These are phyloP conservation scores for Colletotrichum salicis DNA, from an alignment of 2,329 filamentous ascomycete genomes.

Conservation along the genomic window DNA sequence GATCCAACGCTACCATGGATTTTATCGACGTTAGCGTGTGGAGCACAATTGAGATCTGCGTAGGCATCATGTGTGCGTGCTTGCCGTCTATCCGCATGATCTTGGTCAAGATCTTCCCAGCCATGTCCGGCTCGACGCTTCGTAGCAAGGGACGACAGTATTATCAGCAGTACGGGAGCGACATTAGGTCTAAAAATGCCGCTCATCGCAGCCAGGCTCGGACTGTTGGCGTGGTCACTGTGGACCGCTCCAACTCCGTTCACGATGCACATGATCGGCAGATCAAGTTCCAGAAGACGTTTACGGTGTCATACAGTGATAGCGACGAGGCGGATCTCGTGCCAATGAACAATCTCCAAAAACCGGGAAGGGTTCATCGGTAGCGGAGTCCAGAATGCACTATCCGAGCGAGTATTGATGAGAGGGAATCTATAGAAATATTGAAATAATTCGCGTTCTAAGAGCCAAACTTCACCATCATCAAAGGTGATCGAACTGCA, in stretches of 20 bases:
- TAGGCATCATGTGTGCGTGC: slow-evolving; percentile 50
- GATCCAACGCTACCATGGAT: slow-evolving; percentile 40
- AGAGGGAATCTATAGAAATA: not conserved
- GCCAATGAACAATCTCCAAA: slow-evolving; percentile 40
- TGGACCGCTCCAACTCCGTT: slow-evolving; percentile 8
- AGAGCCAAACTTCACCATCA: not conserved
- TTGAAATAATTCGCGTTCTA: not conserved
- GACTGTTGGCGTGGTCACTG: slow-evolving; percentile 18
- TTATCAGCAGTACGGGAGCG: slow-evolving; percentile 34
- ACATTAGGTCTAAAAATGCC: slow-evolving; percentile 1
- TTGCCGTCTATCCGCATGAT: slow-evolving; percentile 46
- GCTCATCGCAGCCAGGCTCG: slow-evolving; percentile 2
- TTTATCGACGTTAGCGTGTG: slow-evolving; percentile 42
- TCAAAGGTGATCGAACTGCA: too few relatives aligned
- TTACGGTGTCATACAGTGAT: slow-evolving; percentile 46
- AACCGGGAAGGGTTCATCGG: not conserved
- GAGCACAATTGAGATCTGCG: slow-evolving; percentile 49
- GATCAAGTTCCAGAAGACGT: slow-evolving; percentile 48
- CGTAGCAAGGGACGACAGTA: slow-evolving; percentile 32
- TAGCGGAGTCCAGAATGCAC: not conserved
- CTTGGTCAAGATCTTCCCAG: slow-evolving; percentile 45
- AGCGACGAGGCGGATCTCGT: slow-evolving; percentile 47
- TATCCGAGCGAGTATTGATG: not conserved
- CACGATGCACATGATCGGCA: slow-evolving; percentile 7
- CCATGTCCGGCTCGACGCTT: slow-evolving; percentile 29